Evolutionary conservation across 2,329 filamentous ascomycete species (phyloP), one percentile per base, ranked within the genome.

Genomic region (Penicillium sp.): DNA sequence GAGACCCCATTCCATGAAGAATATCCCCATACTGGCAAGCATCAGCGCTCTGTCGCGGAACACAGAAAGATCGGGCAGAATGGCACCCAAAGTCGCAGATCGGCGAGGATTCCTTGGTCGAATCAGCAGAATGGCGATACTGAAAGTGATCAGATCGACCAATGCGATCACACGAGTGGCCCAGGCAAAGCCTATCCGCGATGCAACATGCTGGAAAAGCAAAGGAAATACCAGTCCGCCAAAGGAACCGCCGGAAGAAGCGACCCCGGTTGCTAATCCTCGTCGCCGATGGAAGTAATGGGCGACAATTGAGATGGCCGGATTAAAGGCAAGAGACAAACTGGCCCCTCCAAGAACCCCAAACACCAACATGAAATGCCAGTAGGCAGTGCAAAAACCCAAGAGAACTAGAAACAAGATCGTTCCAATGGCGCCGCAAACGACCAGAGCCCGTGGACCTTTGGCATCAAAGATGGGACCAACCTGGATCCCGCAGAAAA

Each of bases 1-100:
- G 9, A 65, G 56, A 0, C 58, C 63, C 36, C 63, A 61, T 39
- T 65, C 63, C 11, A 63, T 57, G 5, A 65, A 51, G 34, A 64
- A 65, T 3, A 65, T 45, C 0, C 60, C 61, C 2, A 53, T 18
- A 0, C 57, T 63, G 0, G 60, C 64, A 9, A 54, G 18, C 3
- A 43, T 45, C 4, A 54, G 42, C 8, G 48, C 33, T 0, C 45
- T 39, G 7, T 53, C 44, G 4, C 38, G 45, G 1, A 50, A 30
- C 18, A 49, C 51, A 1, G 33, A 33, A 6, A 52, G 28, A 32
- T 52, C 42, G 6, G 51, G 49, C 3, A 52, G 36, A 27, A 54
- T 45, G 1, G 31, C 28, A 39, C 41, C 50, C 18, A 30, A 21
- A 0, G 39, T 27, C 5, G 39, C 15, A 11, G 32, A 8, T 11